Base-by-base conservation (phyloP, 257 asterid species). In the Penstemon barbatus region DNA sequence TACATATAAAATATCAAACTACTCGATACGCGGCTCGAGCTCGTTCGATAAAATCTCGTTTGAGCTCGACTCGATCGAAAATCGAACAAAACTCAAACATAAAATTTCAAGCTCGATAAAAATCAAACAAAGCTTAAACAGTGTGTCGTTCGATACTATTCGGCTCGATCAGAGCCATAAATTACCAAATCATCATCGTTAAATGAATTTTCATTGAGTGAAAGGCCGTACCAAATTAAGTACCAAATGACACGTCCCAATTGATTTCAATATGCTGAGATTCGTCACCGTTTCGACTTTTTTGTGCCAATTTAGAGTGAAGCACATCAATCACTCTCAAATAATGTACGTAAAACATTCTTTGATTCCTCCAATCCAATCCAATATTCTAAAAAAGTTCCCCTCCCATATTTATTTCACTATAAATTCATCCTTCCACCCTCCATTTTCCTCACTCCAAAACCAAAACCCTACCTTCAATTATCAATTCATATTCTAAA, bases 241-340 rank as follows among this genome's bases (percentile, higher is more conserved):
- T 25, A 25, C 33, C 56, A 71, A 63, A 60, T 50, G 61, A 68
- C 80, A 77, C 82, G 85, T 75, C 88, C 74, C 67, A 4, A 33
- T 72, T 46, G 19, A n/a, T 81, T 68, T 81, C 79, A 70, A 80
- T 88, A 86, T 81, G 95, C 88, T 71, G 72, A 83, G 83, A 90
- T 78, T 88, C 95, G 92, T 76, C 80, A 73, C 67, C 75, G 92
- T 1, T 11, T 4, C 13, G 36, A 13, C 6, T 4, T 54, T 59
- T 51, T 56, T 18, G 57, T 38, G 10, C 18, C 33, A 25, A 37
- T 7, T 53, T 2, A 53, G 56, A 51, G 3, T 52, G 46, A 50
- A 55, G 19, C 60, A 61, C 79, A 70, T 73, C 86, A 71, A 63
- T 82, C 82, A 51, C 82, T 69, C 63, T 74, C 82, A 68, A 56